Evolutionary conservation across 768 basidiomycete species (phyloP), one percentile per base, ranked within the genome.

Genomic region (Boletus bicolor): DNA sequence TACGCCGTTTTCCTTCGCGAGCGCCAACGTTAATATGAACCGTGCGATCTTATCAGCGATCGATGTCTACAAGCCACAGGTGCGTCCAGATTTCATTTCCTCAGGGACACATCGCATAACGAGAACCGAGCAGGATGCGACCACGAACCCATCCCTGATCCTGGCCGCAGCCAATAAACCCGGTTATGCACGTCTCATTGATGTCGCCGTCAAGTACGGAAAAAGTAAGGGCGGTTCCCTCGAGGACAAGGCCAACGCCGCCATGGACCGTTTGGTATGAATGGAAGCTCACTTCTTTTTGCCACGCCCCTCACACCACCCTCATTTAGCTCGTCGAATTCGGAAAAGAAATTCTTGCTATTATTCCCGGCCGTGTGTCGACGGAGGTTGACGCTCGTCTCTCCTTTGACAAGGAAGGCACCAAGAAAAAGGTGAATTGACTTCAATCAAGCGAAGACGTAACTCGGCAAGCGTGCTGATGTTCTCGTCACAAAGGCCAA

Each of bases 311-410:
- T 54, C 28, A 57, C 58, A 58, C 43, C 38, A 59, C 59, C 61
- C 50, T 59, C 59, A 57, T 53, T 34, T 69, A 96, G 93, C 86
- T 99, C 59, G 92, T 98, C 66, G 96, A 93, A 75, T 99, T 99
- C 77, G 97, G 97, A 63, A 91, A 86, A 73, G 94, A 89, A 78
- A 98, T 99, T 69, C 82, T 98, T 49, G 77, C 79, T 58, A 93
- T 99, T 76, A 93, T 99, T 67, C 97, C 97, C 53, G 97, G 97
- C 56, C 91, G 97, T 73, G 96, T 99, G 59, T 99, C 97, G 43
- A 98, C 97, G 60, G 97, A 99, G 75, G 95, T 99, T 63, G 97
- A 99, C 73, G 97, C 97, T 48, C 88, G 91, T 63, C 85, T 98
- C 54, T 98, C 96, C 58, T 98, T 97, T 74, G 91, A 98, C 78